Base-by-base conservation (phyloP, 768 basidiomycete genomes). In the Pulveroboletus sp. region DNA sequence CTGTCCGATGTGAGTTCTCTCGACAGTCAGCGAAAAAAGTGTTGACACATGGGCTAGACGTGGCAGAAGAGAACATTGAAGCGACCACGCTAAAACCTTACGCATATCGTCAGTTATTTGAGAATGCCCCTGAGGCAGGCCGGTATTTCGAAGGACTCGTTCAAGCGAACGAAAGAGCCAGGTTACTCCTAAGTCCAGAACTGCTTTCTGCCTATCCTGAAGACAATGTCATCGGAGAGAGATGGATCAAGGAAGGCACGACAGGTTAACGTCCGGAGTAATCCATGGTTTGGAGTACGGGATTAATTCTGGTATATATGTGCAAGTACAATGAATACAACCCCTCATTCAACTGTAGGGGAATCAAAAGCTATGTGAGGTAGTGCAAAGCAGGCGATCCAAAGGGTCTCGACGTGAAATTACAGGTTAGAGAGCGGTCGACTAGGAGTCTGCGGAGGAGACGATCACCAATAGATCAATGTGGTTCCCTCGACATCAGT, bases 401-500 rank as follows among this genome's bases (percentile, higher is more conserved):
- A 8, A 42, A 28, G 11, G 30, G 30, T 35, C 27, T 18, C 14
- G 14, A 15, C 21, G 17, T 32, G 14, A 30, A 21, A 30, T 27
- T 39, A 27, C 39, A 27, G 14, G 14, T 24, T n/a, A 41, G 26
- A 36, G 7, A 57, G 38, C 21, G 4, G 33, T 38, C 10, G n/a
- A 30, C 46, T 14, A 32, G 27, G 10, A 33, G 9, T 47, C 21
- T 27, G 4, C 18, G 18, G 26, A 49, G 46, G 30, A 4, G n/a
- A n/a, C 3, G n/a, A 52, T 73, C 69, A 89, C 86, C 88, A 90
- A 58, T 85, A 82, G 2, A 87, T 88, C 14, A 85, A 71, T 3
- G 68, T 54, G 49, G 44, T 15, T 52, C 48, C 80, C 74, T 48
- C 86, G 87, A 81, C 54, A 83, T 83, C 21, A 21, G 21, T 21